Evolutionary conservation across 2,329 filamentous ascomycete genomes (phyloP).

Genomic region (Trichoderma afroharzianum): DNA sequence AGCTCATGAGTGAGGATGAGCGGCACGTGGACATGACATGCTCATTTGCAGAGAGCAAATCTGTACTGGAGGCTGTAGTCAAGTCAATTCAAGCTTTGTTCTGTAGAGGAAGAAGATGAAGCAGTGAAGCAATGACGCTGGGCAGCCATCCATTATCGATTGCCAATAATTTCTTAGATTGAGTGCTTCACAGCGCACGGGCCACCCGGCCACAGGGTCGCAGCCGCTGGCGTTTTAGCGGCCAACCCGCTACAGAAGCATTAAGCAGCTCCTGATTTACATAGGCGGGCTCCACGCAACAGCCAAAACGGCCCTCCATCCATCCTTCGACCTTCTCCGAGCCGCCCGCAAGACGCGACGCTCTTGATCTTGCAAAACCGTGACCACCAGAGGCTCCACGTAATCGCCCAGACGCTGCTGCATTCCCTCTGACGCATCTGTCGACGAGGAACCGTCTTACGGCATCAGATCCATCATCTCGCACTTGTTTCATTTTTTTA

Average conservation of each 20-base stretch:
- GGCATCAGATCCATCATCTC: neutral
- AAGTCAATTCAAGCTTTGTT: neutral
- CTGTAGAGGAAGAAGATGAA: neutral
- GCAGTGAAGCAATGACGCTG: neutral
- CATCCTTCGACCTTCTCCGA: neutral
- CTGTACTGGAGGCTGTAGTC: neutral
- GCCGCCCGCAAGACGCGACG: constrained; percentile 14
- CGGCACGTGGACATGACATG: constrained; percentile 32
- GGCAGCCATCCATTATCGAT: neutral
- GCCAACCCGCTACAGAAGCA: neutral
- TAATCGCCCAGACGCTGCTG: neutral
- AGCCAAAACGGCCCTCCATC: neutral
- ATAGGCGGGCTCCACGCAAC: neutral
- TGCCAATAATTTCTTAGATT: neutral
- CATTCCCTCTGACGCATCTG: neutral
- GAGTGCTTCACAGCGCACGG: constrained; percentile 14
- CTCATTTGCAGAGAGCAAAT: constrained; percentile 18
- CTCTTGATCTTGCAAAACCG: constrained; percentile 3
- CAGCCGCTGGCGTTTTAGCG: neutral
- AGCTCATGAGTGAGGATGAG: constrained; percentile 25
- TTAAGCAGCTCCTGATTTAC: constrained; percentile 1
- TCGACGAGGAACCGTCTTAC: neutral
- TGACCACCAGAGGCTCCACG: neutral
- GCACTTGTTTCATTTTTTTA: neutral
- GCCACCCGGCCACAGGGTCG: constrained; percentile 14